Conservation (phyloP, 2,329 filamentous ascomycete species). For the Paracamarosporium sp. region DNA sequence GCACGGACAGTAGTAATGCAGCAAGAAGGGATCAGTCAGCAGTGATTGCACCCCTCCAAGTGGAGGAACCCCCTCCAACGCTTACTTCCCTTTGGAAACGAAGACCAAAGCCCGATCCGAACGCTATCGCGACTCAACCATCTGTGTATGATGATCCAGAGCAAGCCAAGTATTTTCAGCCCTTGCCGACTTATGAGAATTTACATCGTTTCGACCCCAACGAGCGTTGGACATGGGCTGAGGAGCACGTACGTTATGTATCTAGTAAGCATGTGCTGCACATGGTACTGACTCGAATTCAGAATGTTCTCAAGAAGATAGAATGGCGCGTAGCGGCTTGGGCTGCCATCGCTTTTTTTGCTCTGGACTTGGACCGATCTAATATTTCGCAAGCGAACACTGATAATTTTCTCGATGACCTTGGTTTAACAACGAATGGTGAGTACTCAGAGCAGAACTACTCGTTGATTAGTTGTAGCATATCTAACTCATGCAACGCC, state of each 20-base stretch:
- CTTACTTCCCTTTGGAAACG: constrained; percentile 18
- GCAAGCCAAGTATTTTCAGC: constrained; percentile 29
- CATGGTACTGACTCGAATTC: background rate
- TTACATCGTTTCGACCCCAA: constrained; percentile 62
- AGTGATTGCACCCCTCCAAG: constrained; percentile 8
- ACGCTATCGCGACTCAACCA: constrained; percentile 21
- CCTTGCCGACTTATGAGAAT: constrained; percentile 62
- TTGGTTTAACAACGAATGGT: constrained; percentile 27
- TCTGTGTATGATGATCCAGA: constrained; percentile 22
- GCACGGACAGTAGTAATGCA: constrained; percentile 3
- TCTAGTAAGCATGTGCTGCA: background rate
- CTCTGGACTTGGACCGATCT: constrained; percentile 54
- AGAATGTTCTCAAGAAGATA: constrained; percentile 41
- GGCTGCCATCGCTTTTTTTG: constrained; percentile 59
- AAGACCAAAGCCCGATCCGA: constrained; percentile 12
- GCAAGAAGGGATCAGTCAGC: background rate
- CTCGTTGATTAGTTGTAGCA: background rate
- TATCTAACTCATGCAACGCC: background rate
- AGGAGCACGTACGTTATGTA: constrained; percentile 53
- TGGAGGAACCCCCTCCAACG: constrained; percentile 13
- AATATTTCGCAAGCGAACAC: constrained; percentile 44
- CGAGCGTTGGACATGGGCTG: constrained; percentile 59
- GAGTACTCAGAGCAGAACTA: background rate
- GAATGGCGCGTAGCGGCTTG: constrained; percentile 55
- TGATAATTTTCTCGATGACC: constrained; percentile 32